Evolutionary conservation across 441 rosid genomes (phyloP).

Genomic region (Corymbia citriodora): DNA sequence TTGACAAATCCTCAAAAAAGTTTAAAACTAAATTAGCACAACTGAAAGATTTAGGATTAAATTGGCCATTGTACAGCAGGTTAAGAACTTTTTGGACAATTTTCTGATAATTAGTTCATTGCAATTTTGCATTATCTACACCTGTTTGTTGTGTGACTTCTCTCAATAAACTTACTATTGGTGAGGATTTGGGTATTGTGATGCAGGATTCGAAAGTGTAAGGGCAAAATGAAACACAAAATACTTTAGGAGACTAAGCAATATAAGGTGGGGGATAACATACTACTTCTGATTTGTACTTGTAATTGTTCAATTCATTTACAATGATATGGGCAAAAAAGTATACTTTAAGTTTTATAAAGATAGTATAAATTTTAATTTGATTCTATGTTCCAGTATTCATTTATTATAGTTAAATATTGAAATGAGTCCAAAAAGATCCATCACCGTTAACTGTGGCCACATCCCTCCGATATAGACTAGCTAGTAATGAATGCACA

Average conservation of each 20-base stretch:
- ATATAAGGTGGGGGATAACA: not conserved
- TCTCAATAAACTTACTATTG: not conserved
- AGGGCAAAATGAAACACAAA: not conserved
- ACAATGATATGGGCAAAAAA: not conserved
- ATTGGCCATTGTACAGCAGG: not conserved
- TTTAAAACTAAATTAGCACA: not conserved
- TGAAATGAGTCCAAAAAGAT: not conserved
- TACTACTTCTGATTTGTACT: not conserved
- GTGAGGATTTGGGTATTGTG: not conserved
- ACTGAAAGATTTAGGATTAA: not conserved
- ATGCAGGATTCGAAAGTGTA: not conserved
- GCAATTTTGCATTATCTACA: not conserved
- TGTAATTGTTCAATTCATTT: not conserved
- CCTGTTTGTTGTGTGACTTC: not conserved
- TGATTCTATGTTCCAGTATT: not conserved
- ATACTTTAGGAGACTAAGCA: not conserved
- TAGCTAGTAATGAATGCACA: not conserved
- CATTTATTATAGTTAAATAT: not conserved
- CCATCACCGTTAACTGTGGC: not conserved
- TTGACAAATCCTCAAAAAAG: not conserved
- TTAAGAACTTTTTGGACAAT: not conserved
- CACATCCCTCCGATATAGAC: not conserved
- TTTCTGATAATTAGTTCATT: not conserved
- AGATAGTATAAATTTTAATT: not conserved
- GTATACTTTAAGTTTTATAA: not conserved